A percentile compares a stretch with the other conserved stretches of the same genome.
phyloP scores from a whole-genome alignment of 805 yeast species.

The Saturnispora ahearnii region DNA sequence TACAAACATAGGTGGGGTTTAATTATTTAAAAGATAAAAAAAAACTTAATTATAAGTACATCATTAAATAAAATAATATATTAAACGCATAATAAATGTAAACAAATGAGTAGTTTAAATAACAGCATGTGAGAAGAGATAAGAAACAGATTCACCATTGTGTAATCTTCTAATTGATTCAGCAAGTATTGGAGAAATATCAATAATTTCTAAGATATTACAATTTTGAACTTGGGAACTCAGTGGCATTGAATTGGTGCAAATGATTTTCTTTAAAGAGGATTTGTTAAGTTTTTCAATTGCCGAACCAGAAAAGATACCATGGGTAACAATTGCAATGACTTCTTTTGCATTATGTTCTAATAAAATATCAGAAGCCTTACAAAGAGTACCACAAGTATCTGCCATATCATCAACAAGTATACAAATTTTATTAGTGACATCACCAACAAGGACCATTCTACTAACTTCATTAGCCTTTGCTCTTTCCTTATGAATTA shows the following conservation, averaged over 20 bases:
- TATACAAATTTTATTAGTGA: conserved; percentile 69
- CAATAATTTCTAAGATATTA: conserved; percentile 69
- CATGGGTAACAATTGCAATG: conserved; percentile 92
- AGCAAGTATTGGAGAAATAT: conserved; percentile 78
- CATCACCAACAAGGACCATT: conserved; percentile 97
- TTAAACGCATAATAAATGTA: neutral
- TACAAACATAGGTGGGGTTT: neutral
- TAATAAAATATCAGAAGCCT: conserved; percentile 83
- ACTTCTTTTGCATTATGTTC: conserved; percentile 78
- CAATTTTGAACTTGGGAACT: conserved; percentile 50
- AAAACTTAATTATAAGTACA: too few species aligned
- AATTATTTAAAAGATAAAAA: too few species aligned
- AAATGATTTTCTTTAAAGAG: conserved; percentile 63
- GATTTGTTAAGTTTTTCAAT: conserved; percentile 60
- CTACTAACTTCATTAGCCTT: conserved; percentile 89
- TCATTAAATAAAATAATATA: neutral
- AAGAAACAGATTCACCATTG: conserved; percentile 92
- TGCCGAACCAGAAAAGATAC: conserved; percentile 83
- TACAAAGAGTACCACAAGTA: conserved; percentile 93
- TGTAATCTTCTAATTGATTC: conserved; percentile 92
- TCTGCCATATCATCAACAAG: conserved; percentile 97
- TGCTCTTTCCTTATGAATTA: conserved; percentile 93
- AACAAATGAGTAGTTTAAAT: neutral
- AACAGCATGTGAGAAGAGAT: conserved; percentile 59
- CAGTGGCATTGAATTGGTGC: conserved; percentile 91